Evolutionary conservation across 148 eudicot species (phyloP).

Genomic region (Agrostemma githago): DNA sequence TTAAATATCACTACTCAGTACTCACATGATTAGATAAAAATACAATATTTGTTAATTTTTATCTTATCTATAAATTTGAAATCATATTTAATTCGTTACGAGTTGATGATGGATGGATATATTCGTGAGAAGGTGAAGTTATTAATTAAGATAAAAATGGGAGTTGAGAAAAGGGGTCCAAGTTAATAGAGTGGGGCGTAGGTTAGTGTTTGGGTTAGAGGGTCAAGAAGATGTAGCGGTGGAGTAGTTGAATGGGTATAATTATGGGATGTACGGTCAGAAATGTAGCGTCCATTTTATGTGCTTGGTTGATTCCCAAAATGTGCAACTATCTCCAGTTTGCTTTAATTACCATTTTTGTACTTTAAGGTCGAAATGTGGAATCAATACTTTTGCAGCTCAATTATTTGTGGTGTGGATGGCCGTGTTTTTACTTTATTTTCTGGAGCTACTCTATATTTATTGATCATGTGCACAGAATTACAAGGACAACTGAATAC

Average conservation of each 20-base stretch:
- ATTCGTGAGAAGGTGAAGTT: too few species aligned
- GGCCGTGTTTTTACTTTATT: neutral
- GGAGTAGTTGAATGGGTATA: constrained; percentile 50
- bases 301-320: constrained; percentile 4
- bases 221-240: constrained; percentile 24
- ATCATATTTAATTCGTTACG: too few species aligned
- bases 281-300: neutral
- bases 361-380: neutral
- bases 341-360: neutral
- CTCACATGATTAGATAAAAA: too few species aligned
- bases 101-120: too few species aligned
- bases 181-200: neutral
- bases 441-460: neutral
- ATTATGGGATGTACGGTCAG: constrained; percentile 20
- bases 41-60: too few species aligned
- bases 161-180: neutral
- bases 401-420: neutral
- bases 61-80: too few species aligned
- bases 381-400: neutral
- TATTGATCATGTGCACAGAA: too few species aligned
- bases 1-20: too few species aligned
- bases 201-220: neutral
- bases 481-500: too few species aligned
- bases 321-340: constrained; percentile 3
- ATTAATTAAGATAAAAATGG: neutral